These are phyloP conservation scores for Mycena belliarum DNA, from an alignment of 768 basidiomycete species.

Conservation along the genomic window DNA sequence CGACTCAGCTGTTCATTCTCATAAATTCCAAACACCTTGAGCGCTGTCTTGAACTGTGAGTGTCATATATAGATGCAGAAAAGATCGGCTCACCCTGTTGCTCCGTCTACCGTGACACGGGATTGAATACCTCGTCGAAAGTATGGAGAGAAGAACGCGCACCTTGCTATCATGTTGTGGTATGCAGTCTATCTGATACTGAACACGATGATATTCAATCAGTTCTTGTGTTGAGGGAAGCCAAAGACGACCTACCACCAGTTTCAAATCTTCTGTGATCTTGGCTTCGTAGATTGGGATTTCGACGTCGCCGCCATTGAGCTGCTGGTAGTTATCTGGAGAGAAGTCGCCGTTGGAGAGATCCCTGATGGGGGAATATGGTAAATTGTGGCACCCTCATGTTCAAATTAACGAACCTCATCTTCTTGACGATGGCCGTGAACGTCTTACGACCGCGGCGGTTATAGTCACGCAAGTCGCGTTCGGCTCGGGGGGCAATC, in stretches of 20 bases:
- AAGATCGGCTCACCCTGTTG: not conserved
- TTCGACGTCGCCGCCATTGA: slow-evolving; percentile 30
- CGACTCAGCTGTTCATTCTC: not conserved
- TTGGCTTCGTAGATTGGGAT: slow-evolving; percentile 15
- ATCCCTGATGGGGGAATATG: slow-evolving; percentile 28
- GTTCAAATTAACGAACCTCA: slow-evolving; percentile 33
- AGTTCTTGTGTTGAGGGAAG: not conserved
- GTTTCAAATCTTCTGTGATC: slow-evolving; percentile 1
- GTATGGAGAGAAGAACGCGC: not conserved
- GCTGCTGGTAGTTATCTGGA: slow-evolving; percentile 44
- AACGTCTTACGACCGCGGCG: slow-evolving; percentile 38
- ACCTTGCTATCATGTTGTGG: slow-evolving; percentile 2
- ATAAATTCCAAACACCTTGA: slow-evolving; percentile 15
- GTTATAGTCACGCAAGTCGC: slow-evolving; percentile 30
- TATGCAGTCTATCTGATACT: slow-evolving; percentile 16
- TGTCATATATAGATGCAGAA: too few species aligned
- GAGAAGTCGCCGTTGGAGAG: slow-evolving; percentile 54
- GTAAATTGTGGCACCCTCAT: not conserved
- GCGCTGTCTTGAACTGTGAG: not conserved
- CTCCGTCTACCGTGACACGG: not conserved
- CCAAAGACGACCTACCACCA: slow-evolving; percentile 4
- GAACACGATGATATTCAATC: not conserved
- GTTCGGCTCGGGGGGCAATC: slow-evolving; percentile 30
- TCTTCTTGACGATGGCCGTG: slow-evolving; percentile 45
- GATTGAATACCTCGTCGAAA: not conserved